Conservation (phyloP, 1,284 basidiomycete genomes). For the Ganoderma meredithae region DNA sequence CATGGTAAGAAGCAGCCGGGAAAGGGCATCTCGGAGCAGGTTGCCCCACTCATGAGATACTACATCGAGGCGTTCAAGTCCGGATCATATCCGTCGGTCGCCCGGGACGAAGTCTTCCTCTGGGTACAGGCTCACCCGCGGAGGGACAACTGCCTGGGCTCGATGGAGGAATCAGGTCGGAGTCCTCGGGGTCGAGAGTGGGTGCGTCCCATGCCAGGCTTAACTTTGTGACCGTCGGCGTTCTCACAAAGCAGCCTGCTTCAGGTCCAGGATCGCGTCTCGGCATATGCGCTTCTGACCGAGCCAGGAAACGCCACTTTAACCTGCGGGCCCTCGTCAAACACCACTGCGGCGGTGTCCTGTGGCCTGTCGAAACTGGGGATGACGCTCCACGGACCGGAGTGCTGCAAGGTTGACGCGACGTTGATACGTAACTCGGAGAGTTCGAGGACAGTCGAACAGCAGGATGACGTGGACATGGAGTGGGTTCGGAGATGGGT, state of each 20-base stretch:
- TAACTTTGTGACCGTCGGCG: neutral
- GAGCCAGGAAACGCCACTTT: constrained; percentile 53
- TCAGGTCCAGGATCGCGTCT: constrained; percentile 44
- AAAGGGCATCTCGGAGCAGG: neutral
- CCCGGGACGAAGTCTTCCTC: constrained; percentile 64
- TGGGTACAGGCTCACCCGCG: constrained; percentile 62
- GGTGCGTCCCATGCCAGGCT: constrained; percentile 35
- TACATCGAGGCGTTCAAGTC: constrained; percentile 72
- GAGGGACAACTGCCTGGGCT: constrained; percentile 42
- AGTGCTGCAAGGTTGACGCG: constrained; percentile 28
- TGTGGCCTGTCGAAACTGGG: constrained; percentile 59
- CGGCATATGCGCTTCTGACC: constrained; percentile 56
- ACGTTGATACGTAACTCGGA: neutral
- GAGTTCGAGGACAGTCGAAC: neutral
- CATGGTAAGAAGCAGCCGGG: neutral
- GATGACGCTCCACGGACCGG: constrained; percentile 45
- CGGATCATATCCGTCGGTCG: constrained; percentile 65
- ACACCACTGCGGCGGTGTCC: constrained; percentile 43
- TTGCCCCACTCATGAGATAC: constrained; percentile 49
- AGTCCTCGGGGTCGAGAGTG: constrained; percentile 45
- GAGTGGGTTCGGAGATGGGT: neutral
- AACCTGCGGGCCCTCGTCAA: constrained; percentile 48
- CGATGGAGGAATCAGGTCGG: constrained; percentile 29
- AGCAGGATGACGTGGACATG: neutral
- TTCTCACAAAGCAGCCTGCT: neutral